Evolutionary conservation across 2,329 filamentous ascomycete species (phyloP).

Genomic region (Berkeleyomyces rouxiae): DNA sequence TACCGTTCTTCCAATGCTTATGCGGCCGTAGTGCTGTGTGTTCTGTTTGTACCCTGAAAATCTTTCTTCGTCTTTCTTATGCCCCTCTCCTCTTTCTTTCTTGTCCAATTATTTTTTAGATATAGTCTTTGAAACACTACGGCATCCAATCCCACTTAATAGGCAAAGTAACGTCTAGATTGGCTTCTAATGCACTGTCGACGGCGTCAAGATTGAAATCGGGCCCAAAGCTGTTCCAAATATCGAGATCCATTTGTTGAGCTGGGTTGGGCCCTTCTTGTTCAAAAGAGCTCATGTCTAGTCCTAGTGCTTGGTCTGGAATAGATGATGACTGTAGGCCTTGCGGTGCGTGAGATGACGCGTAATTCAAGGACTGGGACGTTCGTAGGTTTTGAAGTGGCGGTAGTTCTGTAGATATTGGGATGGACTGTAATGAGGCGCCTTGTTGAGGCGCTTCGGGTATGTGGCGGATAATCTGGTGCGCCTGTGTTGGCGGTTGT

Average conservation of each 20-base stretch:
- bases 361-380: neutral
- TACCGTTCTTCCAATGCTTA: neutral
- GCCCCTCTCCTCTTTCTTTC: neutral
- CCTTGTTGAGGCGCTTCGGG: neutral
- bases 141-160: constrained; percentile 33
- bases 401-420: neutral
- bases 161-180: constrained; percentile 36
- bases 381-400: neutral
- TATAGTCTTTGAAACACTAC: constrained; percentile 13
- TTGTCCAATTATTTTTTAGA: neutral
- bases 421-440: neutral
- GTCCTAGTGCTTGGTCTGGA: neutral
- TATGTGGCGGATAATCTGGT: neutral
- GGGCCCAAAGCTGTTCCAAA: constrained; percentile 28
- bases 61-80: too few species aligned
- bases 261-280: neutral
- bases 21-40: too few species aligned
- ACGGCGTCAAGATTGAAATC: constrained; percentile 37
- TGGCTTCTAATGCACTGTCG: constrained; percentile 37
- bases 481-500: neutral
- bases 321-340: neutral
- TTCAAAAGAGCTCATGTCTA: neutral
- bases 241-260: constrained; percentile 10
- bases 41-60: too few species aligned
- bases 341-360: neutral